Percentiles rank a stretch among this genome's conserved stretches.
phyloP scores from a whole-genome alignment of 345 rosid genomes.

The Hypericum perforatum region DNA sequence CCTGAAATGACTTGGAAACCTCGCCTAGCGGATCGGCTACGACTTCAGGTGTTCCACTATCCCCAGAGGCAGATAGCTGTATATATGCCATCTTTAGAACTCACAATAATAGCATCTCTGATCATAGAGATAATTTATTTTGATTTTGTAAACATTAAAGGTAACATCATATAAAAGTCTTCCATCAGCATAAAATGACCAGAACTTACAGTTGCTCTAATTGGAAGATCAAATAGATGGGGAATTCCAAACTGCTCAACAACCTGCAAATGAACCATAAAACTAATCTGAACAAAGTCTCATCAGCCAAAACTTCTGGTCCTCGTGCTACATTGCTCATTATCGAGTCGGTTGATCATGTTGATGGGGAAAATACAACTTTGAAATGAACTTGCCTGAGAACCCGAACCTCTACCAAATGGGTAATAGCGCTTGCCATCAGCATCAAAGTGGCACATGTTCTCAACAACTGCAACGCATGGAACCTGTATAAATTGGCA shows the following conservation, averaged over 20 bases:
- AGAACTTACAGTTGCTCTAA: slow-evolving; percentile 63
- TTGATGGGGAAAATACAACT: background rate
- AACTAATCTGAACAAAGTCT: slow-evolving; percentile 3
- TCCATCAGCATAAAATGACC: slow-evolving; percentile 5
- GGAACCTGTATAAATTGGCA: slow-evolving; percentile 56
- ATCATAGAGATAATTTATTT: no score
- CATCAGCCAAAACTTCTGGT: background rate
- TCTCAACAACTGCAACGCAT: slow-evolving; percentile 91
- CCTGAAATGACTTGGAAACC: slow-evolving; percentile 72
- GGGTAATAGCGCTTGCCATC: slow-evolving; percentile 96
- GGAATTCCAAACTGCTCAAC: slow-evolving; percentile 96
- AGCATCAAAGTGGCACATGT: slow-evolving; percentile 96
- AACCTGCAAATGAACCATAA: slow-evolving; percentile 41
- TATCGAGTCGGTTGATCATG: no score
- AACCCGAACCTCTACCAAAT: slow-evolving; percentile 93
- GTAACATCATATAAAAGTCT: no score
- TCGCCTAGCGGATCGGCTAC: slow-evolving; percentile 87
- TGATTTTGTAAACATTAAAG: no score
- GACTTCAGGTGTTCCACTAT: slow-evolving; percentile 84
- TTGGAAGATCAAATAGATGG: slow-evolving; percentile 93
- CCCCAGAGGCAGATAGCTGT: slow-evolving; percentile 94
- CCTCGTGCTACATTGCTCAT: no score
- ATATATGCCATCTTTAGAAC: background rate
- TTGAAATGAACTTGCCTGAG: slow-evolving; percentile 50
- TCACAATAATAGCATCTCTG: no score